A percentile compares a stretch with the other conserved stretches of the same genome.
Conservation (phyloP, 192 early-diverging fungal species). For the Oehlia diaphana region DNA sequence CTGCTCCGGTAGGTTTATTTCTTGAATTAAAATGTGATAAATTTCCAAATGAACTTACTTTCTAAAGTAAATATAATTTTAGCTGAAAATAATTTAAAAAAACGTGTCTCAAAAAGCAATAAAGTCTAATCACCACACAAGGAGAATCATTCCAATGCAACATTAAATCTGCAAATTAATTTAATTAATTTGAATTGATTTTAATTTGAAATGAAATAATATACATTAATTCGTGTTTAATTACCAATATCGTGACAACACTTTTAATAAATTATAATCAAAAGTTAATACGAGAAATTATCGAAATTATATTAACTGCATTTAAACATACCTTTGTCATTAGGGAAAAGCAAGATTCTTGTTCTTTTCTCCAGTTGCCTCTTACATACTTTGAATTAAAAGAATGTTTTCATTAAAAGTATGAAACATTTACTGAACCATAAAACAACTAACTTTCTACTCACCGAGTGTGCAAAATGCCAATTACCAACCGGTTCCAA, state of each 20-base stretch:
- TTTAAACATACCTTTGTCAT: conserved; percentile 55
- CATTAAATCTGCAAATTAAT: conserved; percentile 13
- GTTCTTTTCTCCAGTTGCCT: conserved; percentile 64
- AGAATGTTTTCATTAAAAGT: not conserved
- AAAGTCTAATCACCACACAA: conserved; percentile 4
- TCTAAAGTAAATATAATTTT: conserved; percentile 35
- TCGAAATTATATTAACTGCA: not conserved
- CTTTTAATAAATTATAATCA: not conserved
- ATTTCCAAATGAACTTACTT: conserved; percentile 60
- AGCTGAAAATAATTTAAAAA: not conserved
- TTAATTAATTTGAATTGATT: not conserved
- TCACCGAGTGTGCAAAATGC: conserved; percentile 64
- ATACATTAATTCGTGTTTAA: not conserved
- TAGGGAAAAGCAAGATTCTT: conserved; percentile 54
- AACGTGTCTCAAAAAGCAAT: not conserved
- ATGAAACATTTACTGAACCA: not conserved
- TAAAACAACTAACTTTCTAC: conserved; percentile 14
- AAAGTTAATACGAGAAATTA: not conserved
- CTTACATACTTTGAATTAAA: conserved; percentile 45
- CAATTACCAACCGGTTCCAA: conserved; percentile 67
- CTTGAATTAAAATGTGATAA: conserved; percentile 56
- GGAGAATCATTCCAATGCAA: conserved; percentile 24
- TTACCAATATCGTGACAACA: conserved; percentile 34
- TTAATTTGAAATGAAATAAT: not conserved
- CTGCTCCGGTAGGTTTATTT: conserved; percentile 60